Percentiles rank a stretch among this genome's conserved stretches.
These are phyloP conservation scores for Mallotus nudiflorus DNA, from an alignment of 345 rosid genomes.

Conservation along the genomic window DNA sequence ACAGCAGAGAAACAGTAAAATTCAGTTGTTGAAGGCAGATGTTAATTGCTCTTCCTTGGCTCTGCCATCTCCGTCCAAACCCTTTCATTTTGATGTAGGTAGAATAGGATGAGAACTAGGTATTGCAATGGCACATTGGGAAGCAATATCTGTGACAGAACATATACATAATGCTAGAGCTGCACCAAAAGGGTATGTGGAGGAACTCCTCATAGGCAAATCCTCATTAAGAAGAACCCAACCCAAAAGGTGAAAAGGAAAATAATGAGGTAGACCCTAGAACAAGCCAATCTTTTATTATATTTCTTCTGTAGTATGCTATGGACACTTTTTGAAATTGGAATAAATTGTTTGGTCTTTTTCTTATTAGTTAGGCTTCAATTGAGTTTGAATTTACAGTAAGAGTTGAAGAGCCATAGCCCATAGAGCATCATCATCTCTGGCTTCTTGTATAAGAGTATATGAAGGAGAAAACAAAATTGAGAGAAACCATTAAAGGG, in stretches of 20 bases:
- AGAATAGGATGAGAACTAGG: neutral
- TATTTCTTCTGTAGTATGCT: neutral
- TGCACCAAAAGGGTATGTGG: neutral
- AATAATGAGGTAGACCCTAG: neutral
- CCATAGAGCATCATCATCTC: neutral
- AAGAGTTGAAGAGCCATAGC: neutral
- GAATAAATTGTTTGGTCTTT: neutral
- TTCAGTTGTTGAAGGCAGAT: neutral
- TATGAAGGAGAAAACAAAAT: neutral
- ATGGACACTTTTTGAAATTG: neutral
- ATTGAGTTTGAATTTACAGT: no score
- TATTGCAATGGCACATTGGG: neutral
- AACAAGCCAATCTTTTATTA: slow-evolving; percentile 1
- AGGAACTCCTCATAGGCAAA: neutral
- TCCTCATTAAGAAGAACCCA: neutral
- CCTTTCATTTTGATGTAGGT: neutral
- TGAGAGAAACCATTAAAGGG: neutral
- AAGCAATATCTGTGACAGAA: neutral
- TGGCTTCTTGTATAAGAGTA: neutral
- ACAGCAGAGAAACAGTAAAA: neutral
- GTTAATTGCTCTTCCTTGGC: neutral
- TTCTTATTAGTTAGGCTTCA: no score
- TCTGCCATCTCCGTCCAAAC: neutral
- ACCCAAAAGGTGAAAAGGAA: neutral
- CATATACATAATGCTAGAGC: neutral